Evolutionary conservation across 352 stramenopile genomes (phyloP), one percentile per base, ranked within the genome.

Genomic region (Phytophthora hybrid): DNA sequence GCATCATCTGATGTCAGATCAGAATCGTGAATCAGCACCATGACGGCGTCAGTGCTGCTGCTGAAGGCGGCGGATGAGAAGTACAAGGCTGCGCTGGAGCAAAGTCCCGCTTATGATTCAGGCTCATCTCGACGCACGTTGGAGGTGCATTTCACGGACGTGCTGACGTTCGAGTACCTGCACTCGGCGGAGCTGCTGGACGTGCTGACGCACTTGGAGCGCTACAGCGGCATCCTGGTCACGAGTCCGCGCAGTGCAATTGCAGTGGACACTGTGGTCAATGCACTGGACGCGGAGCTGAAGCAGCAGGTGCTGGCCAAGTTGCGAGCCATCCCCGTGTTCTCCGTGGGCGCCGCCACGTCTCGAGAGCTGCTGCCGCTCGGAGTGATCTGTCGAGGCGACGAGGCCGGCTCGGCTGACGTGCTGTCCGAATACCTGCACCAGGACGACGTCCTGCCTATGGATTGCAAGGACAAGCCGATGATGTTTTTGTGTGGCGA

Each of bases 401-500:
- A 92, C 47, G 74, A 92, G 46, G 84, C 79, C 32, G 89, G 89
- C 34, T 96, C 89, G 14, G 89, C 87, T 1, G 86, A 94, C 18
- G 60, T 79, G 23, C 76, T 96, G 56, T 61, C 81, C 14, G 72
- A 79, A 52, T 85, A 83, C 37, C 69, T 93, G 59, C 71, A 84
- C 18, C 58, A 83, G 5, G 57, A 83, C 19, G 81, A 78, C 31
- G 59, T 74, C 9, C 67, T 94, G 2, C 80, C 87, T 10, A 55
- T 13, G 0, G 66, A 71, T 18, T 78, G 66, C 34, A 71, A 69
- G 31, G 73, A 72, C 8, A 91, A 89, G n/a, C 86, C 86, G 0
- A 83, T 83, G 69, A 52, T 94, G 56, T 96, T 96, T 73, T 49
- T 94, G 3, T 94, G 87, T 49, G 89, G 89, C 5, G 82, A 96